Conservation (phyloP, 2,329 filamentous ascomycete species). For the Colletotrichum lupini region DNA sequence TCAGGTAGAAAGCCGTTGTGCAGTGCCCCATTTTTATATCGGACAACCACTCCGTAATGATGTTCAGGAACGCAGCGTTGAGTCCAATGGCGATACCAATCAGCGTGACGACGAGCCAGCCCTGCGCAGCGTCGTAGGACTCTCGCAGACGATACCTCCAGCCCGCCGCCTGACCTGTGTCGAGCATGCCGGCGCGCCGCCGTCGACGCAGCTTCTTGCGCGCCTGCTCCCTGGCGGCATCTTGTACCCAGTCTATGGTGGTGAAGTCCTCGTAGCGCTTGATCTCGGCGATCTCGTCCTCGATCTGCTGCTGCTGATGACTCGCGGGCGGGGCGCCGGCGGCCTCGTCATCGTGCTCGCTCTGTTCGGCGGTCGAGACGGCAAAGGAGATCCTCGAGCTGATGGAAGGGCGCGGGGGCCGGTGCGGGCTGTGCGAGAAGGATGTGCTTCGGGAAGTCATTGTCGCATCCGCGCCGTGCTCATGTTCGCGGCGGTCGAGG, state of each 20-base stretch:
- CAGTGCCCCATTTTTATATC: slow-evolving; percentile 98
- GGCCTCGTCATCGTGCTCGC: slow-evolving; percentile 63
- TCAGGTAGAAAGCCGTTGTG: slow-evolving; percentile 94
- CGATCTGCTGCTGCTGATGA: slow-evolving; percentile 73
- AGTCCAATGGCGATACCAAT: slow-evolving; percentile 93
- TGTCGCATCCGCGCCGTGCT: slow-evolving; percentile 45
- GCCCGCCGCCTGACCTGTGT: slow-evolving; percentile 70
- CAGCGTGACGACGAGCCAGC: slow-evolving; percentile 96
- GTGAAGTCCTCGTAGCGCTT: slow-evolving; percentile 99
- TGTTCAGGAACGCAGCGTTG: slow-evolving; percentile 93
- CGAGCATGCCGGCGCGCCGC: slow-evolving; percentile 78
- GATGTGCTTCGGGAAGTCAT: slow-evolving; percentile 67
- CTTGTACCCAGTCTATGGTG: slow-evolving; percentile 99
- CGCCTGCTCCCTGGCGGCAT: slow-evolving; percentile 90
- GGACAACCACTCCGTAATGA: slow-evolving; percentile 95
- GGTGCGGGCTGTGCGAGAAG: slow-evolving; percentile 53
- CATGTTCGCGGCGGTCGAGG: slow-evolving; percentile 49
- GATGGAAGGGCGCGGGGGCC: slow-evolving; percentile 64
- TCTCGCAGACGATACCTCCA: slow-evolving; percentile 87
- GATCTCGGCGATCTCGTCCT: slow-evolving; percentile 97
- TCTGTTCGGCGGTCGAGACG: slow-evolving; percentile 73
- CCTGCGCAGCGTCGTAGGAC: slow-evolving; percentile 95
- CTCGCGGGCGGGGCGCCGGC: slow-evolving; percentile 44
- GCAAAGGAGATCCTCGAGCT: slow-evolving; percentile 75
- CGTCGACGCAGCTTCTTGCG: slow-evolving; percentile 81